Conservation (phyloP, 805 yeast genomes). For the Metschnikowia orientalis region DNA sequence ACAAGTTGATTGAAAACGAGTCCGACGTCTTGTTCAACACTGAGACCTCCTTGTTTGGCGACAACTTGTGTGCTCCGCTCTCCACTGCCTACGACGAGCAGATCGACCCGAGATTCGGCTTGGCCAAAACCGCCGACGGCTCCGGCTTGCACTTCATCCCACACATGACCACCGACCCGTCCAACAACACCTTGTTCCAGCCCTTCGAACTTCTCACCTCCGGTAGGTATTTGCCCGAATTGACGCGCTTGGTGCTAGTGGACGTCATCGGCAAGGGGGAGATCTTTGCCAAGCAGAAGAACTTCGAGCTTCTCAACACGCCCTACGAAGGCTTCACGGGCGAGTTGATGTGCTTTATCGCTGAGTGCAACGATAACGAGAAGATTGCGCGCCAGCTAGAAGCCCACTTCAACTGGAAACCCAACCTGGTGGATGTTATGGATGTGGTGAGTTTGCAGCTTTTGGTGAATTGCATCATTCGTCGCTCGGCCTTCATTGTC, state of each 20-base stretch:
- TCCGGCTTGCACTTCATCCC: slow-evolving; percentile 18
- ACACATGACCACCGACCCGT: slow-evolving; percentile 28
- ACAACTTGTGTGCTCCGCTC: slow-evolving; percentile 25
- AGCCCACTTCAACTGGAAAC: slow-evolving; percentile 22
- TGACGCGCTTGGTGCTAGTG: slow-evolving; percentile 40
- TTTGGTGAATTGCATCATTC: slow-evolving; percentile 35
- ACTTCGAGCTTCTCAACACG: slow-evolving; percentile 14
- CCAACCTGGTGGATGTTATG: slow-evolving; percentile 13
- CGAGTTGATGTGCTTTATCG: slow-evolving; percentile 37
- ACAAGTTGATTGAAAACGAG: slow-evolving; percentile 11
- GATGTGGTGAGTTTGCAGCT: slow-evolving; percentile 29
- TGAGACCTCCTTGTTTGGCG: slow-evolving; percentile 56
- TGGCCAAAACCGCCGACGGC: slow-evolving; percentile 1
- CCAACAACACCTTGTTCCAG: slow-evolving; percentile 38
- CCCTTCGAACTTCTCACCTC: slow-evolving; percentile 54
- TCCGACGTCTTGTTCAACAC: slow-evolving; percentile 38
- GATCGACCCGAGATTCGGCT: slow-evolving; percentile 31
- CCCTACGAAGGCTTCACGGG: slow-evolving; percentile 36
- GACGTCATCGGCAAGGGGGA: slow-evolving; percentile 29
- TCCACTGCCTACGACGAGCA: slow-evolving; percentile 38
- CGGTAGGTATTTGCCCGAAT: slow-evolving; percentile 55
- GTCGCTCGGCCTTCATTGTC: slow-evolving; percentile 43
- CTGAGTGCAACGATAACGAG: slow-evolving; percentile 24
- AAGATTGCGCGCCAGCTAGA: slow-evolving; percentile 20
- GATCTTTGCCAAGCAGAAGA: slow-evolving; percentile 22